A percentile compares a stretch with the other conserved stretches of the same genome.
phyloP scores from a whole-genome alignment of 2,329 filamentous ascomycete genomes.

The Aspergillus ibericus region DNA sequence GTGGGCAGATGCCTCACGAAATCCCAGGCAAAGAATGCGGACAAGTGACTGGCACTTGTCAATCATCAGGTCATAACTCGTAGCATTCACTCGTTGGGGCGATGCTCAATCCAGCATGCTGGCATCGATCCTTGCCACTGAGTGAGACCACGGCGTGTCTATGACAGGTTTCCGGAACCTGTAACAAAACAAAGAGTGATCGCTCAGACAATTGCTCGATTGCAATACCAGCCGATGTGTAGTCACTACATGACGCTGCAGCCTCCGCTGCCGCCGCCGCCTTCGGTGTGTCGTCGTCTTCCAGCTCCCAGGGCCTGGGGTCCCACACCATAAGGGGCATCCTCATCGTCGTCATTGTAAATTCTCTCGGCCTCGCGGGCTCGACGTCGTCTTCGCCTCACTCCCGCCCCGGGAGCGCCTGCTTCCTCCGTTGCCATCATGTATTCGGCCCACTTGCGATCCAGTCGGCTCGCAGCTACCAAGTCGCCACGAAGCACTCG shows the following conservation, averaged over 20 bases:
- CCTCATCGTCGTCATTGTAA: conserved; percentile 79
- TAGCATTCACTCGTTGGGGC: conserved; percentile 6
- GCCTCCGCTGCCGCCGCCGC: conserved; percentile 53
- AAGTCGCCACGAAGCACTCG: conserved; percentile 77
- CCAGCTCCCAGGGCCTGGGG: conserved; percentile 43
- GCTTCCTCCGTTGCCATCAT: conserved; percentile 92
- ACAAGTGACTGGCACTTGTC: background rate
- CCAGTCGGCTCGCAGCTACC: conserved; percentile 71
- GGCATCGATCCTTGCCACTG: background rate
- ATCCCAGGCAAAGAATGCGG: background rate
- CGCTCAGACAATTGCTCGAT: background rate
- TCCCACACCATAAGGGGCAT: conserved; percentile 44
- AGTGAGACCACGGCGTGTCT: background rate
- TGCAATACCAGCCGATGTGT: background rate
- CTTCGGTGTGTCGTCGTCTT: conserved; percentile 63
- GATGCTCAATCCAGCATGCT: conserved; percentile 14
- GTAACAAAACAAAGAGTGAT: background rate
- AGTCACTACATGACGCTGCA: conserved; percentile 60
- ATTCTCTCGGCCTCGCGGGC: conserved; percentile 78
- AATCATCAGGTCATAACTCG: conserved; percentile 14
- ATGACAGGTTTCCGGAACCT: conserved; percentile 16
- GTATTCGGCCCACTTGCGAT: conserved; percentile 88
- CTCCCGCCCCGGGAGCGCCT: conserved; percentile 59
- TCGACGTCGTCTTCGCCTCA: conserved; percentile 69
- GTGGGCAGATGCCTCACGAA: background rate